A percentile compares a stretch with the other conserved stretches of the same genome.
These are phyloP conservation scores for Tothia fuscella DNA, from an alignment of 2,329 filamentous ascomycete species.

Conservation along the genomic window DNA sequence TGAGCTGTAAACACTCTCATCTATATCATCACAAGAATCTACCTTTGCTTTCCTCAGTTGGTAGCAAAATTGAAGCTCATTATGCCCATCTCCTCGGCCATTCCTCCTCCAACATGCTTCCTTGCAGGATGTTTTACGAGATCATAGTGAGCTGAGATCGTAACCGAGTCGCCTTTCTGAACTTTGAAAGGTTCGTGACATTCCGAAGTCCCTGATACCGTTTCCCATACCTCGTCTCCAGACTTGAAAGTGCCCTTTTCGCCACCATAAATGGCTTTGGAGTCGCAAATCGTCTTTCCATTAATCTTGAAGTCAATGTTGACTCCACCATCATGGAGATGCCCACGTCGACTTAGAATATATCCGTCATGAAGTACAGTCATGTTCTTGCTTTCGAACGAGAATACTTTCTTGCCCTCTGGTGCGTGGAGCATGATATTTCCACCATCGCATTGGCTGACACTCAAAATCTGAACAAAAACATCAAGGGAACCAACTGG, in stretches of 20 bases:
- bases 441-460: background rate
- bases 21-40: too few species aligned
- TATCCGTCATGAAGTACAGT: background rate
- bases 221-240: conserved; percentile 1
- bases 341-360: background rate
- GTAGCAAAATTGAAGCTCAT: background rate
- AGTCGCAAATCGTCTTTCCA: conserved; percentile 1
- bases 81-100: conserved; percentile 2
- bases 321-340: conserved; percentile 4
- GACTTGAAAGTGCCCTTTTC: background rate
- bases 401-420: background rate
- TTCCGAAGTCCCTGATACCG: background rate
- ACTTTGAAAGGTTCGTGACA: conserved; percentile 5
- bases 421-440: background rate
- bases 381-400: background rate
- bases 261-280: conserved; percentile 6
- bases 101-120: background rate
- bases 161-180: conserved; percentile 2
- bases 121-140: conserved; percentile 2
- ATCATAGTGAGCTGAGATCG: conserved; percentile 3
- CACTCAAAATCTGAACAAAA: background rate
- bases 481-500: background rate
- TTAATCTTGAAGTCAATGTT: background rate
- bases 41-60: too few species aligned
- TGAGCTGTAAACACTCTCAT: too few species aligned